Evolutionary conservation across 305 asterid species (phyloP).

Genomic region (Andrographis paniculata): DNA sequence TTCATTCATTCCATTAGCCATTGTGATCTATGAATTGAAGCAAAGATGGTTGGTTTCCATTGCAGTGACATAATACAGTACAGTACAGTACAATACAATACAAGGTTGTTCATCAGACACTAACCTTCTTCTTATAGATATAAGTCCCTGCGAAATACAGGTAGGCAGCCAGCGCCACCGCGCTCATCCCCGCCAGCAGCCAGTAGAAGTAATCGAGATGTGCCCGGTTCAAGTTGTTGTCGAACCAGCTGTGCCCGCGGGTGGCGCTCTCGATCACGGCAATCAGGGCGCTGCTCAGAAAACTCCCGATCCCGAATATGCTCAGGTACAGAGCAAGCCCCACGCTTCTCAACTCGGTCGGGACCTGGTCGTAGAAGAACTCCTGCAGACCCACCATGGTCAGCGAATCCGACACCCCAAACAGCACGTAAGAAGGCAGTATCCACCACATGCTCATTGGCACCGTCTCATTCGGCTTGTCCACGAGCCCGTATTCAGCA

Average conservation of each 20-base stretch:
- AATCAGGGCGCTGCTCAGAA: conserved; percentile 43
- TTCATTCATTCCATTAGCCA: no score
- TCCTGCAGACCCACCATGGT: conserved; percentile 48
- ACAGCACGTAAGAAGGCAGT: conserved; percentile 38
- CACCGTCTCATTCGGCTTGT: conserved; percentile 25
- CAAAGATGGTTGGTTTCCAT: no score
- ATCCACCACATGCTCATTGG: conserved; percentile 51
- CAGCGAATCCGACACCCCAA: conserved; percentile 35
- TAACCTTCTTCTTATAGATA: conserved; percentile 18
- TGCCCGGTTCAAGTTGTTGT: conserved; percentile 39
- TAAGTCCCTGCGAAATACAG: conserved; percentile 24
- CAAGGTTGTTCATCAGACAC: not conserved
- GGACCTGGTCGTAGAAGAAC: conserved; percentile 52
- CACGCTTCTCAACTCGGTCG: conserved; percentile 38
- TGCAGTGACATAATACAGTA: no score
- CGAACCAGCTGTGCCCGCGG: conserved; percentile 35
- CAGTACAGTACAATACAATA: no score
- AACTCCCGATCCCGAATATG: conserved; percentile 41
- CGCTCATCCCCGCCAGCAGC: conserved; percentile 36
- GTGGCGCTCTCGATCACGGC: conserved; percentile 33
- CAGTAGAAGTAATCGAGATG: conserved; percentile 54
- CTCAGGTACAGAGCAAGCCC: conserved; percentile 47
- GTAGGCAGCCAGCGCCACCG: conserved; percentile 20
- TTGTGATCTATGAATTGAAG: no score
- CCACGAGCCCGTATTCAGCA: conserved; percentile 25